Conservation (phyloP, 306 rosid species). For the Alnus rubra region DNA sequence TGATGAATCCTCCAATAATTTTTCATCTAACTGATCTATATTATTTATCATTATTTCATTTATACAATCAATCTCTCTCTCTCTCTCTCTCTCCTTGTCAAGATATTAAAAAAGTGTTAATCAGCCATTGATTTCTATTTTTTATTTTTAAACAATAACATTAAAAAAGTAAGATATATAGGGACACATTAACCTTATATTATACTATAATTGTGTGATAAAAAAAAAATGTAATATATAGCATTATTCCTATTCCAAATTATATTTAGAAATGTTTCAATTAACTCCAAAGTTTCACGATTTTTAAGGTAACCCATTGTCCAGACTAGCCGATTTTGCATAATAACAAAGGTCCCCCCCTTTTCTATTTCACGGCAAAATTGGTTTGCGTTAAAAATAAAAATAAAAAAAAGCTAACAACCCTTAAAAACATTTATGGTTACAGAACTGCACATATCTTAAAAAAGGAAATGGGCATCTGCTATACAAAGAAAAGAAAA, state of each 20-base stretch:
- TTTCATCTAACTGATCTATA: background rate
- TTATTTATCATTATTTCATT: background rate
- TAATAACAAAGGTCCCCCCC: background rate
- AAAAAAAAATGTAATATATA: no score
- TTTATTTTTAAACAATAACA: no score
- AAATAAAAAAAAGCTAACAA: conserved; percentile 7
- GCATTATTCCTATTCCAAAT: background rate
- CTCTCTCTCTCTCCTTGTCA: no score
- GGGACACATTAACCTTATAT: no score
- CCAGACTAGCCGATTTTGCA: background rate
- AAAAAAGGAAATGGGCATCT: background rate
- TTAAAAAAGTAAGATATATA: no score
- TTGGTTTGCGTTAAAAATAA: background rate
- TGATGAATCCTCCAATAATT: background rate
- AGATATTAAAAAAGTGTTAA: no score
- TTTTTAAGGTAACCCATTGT: no score
- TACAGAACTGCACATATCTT: conserved; percentile 34
- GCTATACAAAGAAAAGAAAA: conserved; percentile 25
- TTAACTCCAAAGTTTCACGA: background rate
- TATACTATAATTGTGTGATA: no score
- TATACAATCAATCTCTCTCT: no score
- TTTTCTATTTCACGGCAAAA: background rate
- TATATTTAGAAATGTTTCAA: background rate
- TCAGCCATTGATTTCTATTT: no score
- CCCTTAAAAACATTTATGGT: conserved; percentile 18